Percentiles rank a stretch among this genome's conserved stretches.
phyloP scores from a whole-genome alignment of 2,329 filamentous ascomycete species.

The Venturia carpophila region DNA sequence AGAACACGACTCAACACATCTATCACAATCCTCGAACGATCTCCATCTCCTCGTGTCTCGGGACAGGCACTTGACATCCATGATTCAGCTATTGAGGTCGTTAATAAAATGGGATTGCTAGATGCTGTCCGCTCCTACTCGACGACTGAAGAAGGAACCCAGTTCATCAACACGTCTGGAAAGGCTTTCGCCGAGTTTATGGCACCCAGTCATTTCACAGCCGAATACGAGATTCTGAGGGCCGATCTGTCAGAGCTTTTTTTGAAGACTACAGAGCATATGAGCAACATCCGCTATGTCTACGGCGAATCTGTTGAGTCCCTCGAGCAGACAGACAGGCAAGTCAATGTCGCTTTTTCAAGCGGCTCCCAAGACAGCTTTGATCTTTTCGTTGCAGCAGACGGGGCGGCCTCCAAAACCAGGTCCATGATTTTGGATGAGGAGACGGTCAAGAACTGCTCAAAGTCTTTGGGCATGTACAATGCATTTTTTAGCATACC shows the following conservation, averaged over 20 bases:
- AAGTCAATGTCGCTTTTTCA: constrained; percentile 20
- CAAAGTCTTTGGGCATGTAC: constrained; percentile 29
- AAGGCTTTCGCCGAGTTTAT: constrained; percentile 26
- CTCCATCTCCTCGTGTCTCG: constrained; percentile 34
- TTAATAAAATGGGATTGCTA: constrained; percentile 46
- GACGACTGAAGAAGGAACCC: constrained; percentile 43
- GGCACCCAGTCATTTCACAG: constrained; percentile 37
- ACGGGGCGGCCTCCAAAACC: constrained; percentile 23
- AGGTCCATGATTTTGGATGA: constrained; percentile 23
- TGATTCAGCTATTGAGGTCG: constrained; percentile 42
- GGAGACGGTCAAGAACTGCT: constrained; percentile 24
- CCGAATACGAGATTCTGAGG: constrained; percentile 54
- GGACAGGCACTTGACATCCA: constrained; percentile 51
- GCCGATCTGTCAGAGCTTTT: constrained; percentile 37
- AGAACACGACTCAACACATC: constrained; percentile 15
- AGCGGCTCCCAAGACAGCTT: constrained; percentile 19
- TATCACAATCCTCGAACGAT: constrained; percentile 38
- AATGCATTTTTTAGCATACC: constrained; percentile 37
- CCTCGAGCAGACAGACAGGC: constrained; percentile 24
- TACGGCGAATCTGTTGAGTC: constrained; percentile 28
- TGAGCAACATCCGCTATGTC: constrained; percentile 27
- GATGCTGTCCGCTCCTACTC: constrained; percentile 31
- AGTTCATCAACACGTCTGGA: constrained; percentile 36
- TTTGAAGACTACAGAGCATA: constrained; percentile 20
- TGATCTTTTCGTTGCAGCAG: constrained; percentile 24